Base-by-base conservation (phyloP, 192 early-diverging fungal genomes). In the Powellomyces hirtus region DNA sequence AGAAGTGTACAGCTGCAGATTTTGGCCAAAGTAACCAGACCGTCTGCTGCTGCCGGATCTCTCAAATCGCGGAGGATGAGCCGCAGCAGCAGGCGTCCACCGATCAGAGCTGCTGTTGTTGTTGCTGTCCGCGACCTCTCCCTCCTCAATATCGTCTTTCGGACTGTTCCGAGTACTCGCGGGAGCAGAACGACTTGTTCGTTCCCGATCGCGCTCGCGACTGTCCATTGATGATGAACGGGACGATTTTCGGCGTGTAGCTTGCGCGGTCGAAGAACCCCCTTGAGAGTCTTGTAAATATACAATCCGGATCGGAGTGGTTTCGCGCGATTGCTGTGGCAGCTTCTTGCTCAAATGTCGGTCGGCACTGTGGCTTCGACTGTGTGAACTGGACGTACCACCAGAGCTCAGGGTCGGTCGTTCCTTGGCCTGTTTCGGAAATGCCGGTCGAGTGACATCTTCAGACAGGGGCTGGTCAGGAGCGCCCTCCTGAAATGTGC, bases 141-240 rank as follows among this genome's bases (percentile, higher is more conserved):
- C 62, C 33, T 64, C 62, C 49, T 64, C 62, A 31, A 64, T 64
- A 18, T 46, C 42, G 40, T 64, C 62, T 22, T 60, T 60, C 2
- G 59, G 59, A 22, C 59, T 60, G 59, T 60, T 60, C 20, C 59
- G 59, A 14, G 38, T 16, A 37, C 36, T 38, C 7, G 59, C 59
- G 4, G 59, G 59, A 6, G 59, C 59, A 5, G 59, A 60, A 3
- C 62, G 49, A 7, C 34, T 24, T 13, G 16, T 26, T n/a, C 62
- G 62, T 27, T 64, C 45, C 18, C 42, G 62, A n/a, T 18, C 38
- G n/a, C n/a, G n/a, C 18, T 59, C 58, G 58, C 37, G 58, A 50
- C 42, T 64, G 27, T 46, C 62, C 6, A 46, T 50, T 7, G 62
- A 51, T 5, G 62, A 64, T 20, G 62, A 64, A 16, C 62, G 45